phyloP scores from a whole-genome alignment of 192 early-diverging fungal genomes.

The Coemansia pectinata region DNA sequence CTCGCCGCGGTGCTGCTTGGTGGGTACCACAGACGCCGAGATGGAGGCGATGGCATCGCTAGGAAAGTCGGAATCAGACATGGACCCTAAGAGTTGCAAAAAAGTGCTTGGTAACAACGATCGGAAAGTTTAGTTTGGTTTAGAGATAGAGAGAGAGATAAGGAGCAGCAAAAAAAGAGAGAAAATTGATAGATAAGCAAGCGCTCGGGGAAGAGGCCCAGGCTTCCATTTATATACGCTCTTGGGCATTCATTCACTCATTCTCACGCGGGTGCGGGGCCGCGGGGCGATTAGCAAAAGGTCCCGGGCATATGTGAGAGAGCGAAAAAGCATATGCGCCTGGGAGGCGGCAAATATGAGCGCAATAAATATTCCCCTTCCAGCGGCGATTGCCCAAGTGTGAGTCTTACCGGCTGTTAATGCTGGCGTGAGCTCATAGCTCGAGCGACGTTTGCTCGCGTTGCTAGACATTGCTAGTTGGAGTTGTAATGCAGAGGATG shows the following conservation, averaged over 20 bases:
- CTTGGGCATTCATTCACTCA: not conserved
- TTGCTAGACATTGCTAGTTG: not conserved
- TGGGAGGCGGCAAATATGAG: not conserved
- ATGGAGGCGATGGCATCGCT: constrained; percentile 49
- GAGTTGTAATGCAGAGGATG: not conserved
- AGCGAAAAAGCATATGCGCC: not conserved
- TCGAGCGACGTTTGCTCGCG: not conserved
- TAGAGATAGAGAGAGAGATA: not conserved
- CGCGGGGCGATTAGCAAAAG: not conserved
- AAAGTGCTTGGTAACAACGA: not conserved
- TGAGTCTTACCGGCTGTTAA: not conserved
- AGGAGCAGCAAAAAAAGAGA: not conserved
- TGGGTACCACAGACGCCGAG: constrained; percentile 35
- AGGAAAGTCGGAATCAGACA: constrained; percentile 29
- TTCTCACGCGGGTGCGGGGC: not conserved
- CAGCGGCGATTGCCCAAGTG: not conserved
- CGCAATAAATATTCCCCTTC: not conserved
- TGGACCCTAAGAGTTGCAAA: constrained; percentile 22
- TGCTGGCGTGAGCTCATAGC: constrained; percentile 3
- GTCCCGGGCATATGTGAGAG: not conserved
- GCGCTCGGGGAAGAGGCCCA: not conserved
- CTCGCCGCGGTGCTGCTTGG: constrained; percentile 28
- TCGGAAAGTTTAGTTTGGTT: not conserved
- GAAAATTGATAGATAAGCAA: not conserved
- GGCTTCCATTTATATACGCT: not conserved